A percentile compares a stretch with the other conserved stretches of the same genome.
phyloP scores from a whole-genome alignment of 805 yeast genomes.

The Candida sithepensis region DNA sequence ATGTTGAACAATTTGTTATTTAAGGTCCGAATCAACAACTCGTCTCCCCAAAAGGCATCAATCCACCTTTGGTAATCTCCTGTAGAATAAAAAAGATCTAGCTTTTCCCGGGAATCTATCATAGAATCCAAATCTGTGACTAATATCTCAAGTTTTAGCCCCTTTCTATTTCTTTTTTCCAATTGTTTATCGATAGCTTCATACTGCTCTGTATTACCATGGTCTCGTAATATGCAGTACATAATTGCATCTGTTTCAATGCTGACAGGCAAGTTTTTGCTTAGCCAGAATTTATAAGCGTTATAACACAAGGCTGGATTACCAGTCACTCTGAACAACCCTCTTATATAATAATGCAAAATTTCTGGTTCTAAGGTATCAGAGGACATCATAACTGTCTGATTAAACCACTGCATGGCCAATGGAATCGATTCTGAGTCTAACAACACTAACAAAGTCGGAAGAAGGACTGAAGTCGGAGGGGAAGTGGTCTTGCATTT shows the following conservation, averaged over 20 bases:
- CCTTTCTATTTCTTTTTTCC: constrained; percentile 8
- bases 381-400: constrained; percentile 18
- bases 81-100: constrained; percentile 11
- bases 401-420: constrained; percentile 29
- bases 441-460: constrained; percentile 25
- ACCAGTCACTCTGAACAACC: constrained; percentile 15
- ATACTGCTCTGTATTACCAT: constrained; percentile 20
- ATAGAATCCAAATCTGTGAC: constrained; percentile 12
- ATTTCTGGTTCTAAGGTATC: constrained; percentile 2
- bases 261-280: constrained; percentile 13
- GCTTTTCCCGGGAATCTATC: constrained; percentile 5
- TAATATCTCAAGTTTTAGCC: constrained; percentile 12
- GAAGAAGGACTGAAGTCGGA: constrained; percentile 15
- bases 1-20: constrained; percentile 12
- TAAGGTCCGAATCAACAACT: constrained; percentile 5
- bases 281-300: constrained; percentile 27
- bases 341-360: constrained; percentile 20
- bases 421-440: constrained; percentile 23
- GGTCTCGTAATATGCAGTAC: constrained; percentile 16
- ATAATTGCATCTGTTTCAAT: constrained; percentile 22
- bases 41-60: constrained; percentile 8
- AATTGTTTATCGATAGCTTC: constrained; percentile 19
- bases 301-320: constrained; percentile 21
- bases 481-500: constrained; percentile 8
- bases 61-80: constrained; percentile 16